Evolutionary conservation across 2,329 filamentous ascomycete species (phyloP).

Genomic region (Botrytis squamosa): DNA sequence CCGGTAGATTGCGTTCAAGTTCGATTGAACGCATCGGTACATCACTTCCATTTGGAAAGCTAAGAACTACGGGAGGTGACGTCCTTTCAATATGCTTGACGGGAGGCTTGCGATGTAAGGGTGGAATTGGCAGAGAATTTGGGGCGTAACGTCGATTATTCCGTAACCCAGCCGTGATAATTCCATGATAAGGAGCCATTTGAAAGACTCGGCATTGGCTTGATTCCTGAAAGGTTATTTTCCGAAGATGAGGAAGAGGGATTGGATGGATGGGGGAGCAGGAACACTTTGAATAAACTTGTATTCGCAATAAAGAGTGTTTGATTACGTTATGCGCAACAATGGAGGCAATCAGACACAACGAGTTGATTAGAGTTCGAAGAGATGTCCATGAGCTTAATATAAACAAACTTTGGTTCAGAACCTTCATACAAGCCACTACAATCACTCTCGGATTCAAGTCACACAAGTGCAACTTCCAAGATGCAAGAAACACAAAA

Average conservation of each 20-base stretch:
- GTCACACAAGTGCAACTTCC: not conserved
- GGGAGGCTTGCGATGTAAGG: not conserved
- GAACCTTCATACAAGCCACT: not conserved
- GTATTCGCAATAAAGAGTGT: not conserved
- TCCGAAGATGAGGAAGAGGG: not conserved
- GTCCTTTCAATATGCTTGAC: slow-evolving; percentile 10
- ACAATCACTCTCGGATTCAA: not conserved
- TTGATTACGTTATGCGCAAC: not conserved
- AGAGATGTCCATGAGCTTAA: not conserved
- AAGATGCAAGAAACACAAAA: not conserved
- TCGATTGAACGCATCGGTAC: not conserved
- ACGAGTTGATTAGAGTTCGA: not conserved
- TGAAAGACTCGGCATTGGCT: slow-evolving; percentile 6
- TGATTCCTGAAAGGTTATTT: not conserved
- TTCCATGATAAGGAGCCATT: slow-evolving; percentile 21
- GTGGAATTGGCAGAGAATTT: not conserved
- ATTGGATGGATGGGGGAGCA: not conserved
- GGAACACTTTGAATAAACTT: not conserved
- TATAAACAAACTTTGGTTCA: slow-evolving; percentile 1
- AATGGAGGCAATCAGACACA: not conserved
- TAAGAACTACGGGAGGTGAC: slow-evolving; percentile 12
- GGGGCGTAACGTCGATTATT: not conserved
- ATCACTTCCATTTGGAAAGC: not conserved
- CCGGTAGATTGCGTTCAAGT: slow-evolving; percentile 11
- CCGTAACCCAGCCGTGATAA: slow-evolving; percentile 16